These are phyloP conservation scores for Xylaria polymorpha DNA, from an alignment of 2,329 filamentous ascomycete species.

Conservation along the genomic window DNA sequence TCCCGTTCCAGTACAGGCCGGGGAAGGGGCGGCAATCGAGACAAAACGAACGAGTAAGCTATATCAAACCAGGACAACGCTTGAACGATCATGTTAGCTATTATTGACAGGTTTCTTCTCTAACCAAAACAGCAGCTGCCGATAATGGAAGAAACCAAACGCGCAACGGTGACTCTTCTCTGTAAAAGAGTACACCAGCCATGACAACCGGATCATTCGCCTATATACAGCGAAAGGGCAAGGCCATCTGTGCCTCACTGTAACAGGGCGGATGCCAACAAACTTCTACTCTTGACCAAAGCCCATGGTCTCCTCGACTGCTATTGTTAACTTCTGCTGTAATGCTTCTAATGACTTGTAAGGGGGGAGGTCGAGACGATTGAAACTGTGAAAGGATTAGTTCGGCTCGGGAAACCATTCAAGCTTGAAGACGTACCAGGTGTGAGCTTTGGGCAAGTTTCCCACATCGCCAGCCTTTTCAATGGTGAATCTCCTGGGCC, in stretches of 20 bases:
- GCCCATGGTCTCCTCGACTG: slow-evolving; percentile 98
- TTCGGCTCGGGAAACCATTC: slow-evolving; percentile 34
- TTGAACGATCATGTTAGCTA: slow-evolving; percentile 17
- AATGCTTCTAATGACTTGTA: slow-evolving; percentile 91
- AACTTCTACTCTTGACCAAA: slow-evolving; percentile 90
- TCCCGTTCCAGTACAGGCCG: slow-evolving; percentile 5
- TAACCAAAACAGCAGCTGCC: slow-evolving; percentile 4
- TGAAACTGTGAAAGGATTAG: slow-evolving; percentile 74
- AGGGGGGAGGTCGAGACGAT: slow-evolving; percentile 91
- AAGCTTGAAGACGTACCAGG: slow-evolving; percentile 74
- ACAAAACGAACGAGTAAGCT: slow-evolving; percentile 22
- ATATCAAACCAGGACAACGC: slow-evolving; percentile 17
- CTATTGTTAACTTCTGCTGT: slow-evolving; percentile 91
- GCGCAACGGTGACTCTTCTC: slow-evolving; percentile 13
- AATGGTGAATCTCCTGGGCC: slow-evolving; percentile 94
- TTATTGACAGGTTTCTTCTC: slow-evolving; percentile 11
- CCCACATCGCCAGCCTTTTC: slow-evolving; percentile 94
- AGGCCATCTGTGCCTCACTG: slow-evolving; percentile 9
- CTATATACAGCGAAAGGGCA: slow-evolving; percentile 41
- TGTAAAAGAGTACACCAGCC: slow-evolving; percentile 9
- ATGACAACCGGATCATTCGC: slow-evolving; percentile 39
- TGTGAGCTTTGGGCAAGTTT: slow-evolving; percentile 96
- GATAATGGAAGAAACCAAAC: slow-evolving; percentile 21
- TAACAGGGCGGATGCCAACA: slow-evolving; percentile 32
- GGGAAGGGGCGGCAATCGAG: neutral